Evolutionary conservation across 768 basidiomycete genomes (phyloP).

Genomic region (Russula earlei): DNA sequence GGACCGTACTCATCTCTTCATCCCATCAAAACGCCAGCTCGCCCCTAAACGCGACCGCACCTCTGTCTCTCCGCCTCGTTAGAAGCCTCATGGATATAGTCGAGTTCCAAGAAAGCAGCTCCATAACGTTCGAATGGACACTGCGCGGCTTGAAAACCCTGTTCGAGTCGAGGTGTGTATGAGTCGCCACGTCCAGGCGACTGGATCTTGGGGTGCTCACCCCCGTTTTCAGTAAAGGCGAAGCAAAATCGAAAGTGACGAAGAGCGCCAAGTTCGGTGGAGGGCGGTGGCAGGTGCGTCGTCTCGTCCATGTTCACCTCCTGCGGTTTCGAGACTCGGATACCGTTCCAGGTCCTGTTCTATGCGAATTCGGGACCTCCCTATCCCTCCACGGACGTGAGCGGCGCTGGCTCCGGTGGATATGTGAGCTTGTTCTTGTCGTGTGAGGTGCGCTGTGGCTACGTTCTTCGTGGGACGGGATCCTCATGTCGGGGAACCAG

Average conservation of each 20-base stretch:
- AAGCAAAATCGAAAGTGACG: constrained; percentile 65
- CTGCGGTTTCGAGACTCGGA: constrained; percentile 1
- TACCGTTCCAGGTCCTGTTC: constrained; percentile 53
- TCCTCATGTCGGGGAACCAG: constrained; percentile 29
- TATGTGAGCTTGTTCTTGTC: constrained; percentile 73
- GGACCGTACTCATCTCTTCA: background rate
- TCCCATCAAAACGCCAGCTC: background rate
- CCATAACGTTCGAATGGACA: constrained; percentile 70
- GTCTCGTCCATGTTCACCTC: constrained; percentile 6
- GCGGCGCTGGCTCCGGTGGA: constrained; percentile 37
- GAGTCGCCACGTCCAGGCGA: background rate
- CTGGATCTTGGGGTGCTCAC: background rate
- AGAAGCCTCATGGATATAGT: constrained; percentile 23
- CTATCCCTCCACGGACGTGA: constrained; percentile 24
- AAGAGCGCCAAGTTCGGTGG: constrained; percentile 70
- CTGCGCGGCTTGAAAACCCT: constrained; percentile 57
- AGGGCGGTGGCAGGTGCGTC: constrained; percentile 62
- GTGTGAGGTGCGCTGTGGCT: constrained; percentile 51
- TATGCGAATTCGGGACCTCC: constrained; percentile 69
- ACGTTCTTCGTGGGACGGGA: background rate
- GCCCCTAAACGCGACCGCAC: background rate
- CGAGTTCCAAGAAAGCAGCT: constrained; percentile 43
- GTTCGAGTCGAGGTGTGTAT: constrained; percentile 57
- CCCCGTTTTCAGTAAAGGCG: constrained; percentile 44
- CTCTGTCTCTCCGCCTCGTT: background rate